Evolutionary conservation across 495 filamentous ascomycete genomes (phyloP), one percentile per base, ranked within the genome.

Genomic region (Podospora anserina): DNA sequence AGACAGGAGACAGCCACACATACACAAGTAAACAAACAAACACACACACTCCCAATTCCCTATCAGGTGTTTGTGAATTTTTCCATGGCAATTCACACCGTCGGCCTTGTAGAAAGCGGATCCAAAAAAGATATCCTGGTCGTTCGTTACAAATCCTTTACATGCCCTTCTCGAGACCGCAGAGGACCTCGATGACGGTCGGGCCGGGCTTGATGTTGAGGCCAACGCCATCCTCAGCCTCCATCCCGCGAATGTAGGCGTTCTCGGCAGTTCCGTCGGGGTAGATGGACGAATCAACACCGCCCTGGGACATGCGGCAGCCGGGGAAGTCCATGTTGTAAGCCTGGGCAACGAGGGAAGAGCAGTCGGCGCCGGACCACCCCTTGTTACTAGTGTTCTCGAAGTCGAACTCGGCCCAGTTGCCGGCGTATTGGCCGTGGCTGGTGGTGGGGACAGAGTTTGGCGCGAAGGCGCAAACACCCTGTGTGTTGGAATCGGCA

Each of bases 331-430:
- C 61, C 71, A 78, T 66, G 69, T 67, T 60, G 65, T 70, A 73
- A 56, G 63, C 61, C 71, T 75, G 72, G 49, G 78, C 71, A 44
- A 77, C 76, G 49, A 81, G 74, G 19, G 75, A 71, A 1, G 77
- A 79, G 72, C 75, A 78, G 64, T 81, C 79, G 70, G 73, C 74
- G 39, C 79, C 79, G 32, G 77, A 79, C 78, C 77, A 79, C 63
- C 71, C 76, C 34, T 64, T 61, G 74, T 81, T 81, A 74, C 68
- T 70, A 15, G 61, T 23, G 74, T 78, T 78, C 55, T 49, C 73
- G 13, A 73, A 72, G 73, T 81, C 78, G 64, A 75, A 71, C 76
- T 81, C 79, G 70, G 69, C 68, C 79, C 79, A 81, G 68, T 69
- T 68, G 56, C 76, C 74, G 63, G 74, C 77, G 63, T 58, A 75